Evolutionary conservation across 805 yeast species (phyloP), one percentile per base, ranked within the genome.

Genomic region (Ogataea populi-albae): DNA sequence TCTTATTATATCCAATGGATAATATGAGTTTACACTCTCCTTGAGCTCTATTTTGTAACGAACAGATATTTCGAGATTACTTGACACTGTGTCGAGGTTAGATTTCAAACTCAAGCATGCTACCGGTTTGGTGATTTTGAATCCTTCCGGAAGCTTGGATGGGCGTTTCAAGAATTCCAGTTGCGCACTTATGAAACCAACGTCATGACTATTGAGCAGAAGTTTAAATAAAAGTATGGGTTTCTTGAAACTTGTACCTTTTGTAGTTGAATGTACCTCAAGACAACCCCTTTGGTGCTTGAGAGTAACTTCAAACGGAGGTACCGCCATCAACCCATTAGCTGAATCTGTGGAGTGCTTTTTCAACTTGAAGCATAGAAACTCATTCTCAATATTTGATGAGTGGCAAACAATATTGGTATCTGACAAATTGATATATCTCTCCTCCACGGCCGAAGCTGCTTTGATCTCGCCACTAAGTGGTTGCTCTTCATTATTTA

Each of bases 1-100:
- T 17, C 34, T 31, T 10, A 50, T 41, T 7, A 50, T 27, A 21
- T 52, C 55, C n/a, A 37, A 6, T 1, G 53, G 41, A 17, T 42
- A 36, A 5, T 29, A 31, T 15, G 30, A 17, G 20, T 42, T 35
- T 2, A 59, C 30, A 3, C 49, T 37, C 35, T 55, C 52, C 9
- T 38, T 30, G 2, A 58, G 10, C 11, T 29, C 32, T 11, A 47
- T 24, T 16, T 20, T 15, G 29, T 24, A 38, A 3, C 28, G 6
- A 6, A 42, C 18, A 10, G 26, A 11, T 14, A 43, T 9, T n/a
- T 27, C 19, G 17, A 39, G 17, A 7, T 17, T 19, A 19, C 33
- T 35, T 3, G 22, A 24, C 8, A n/a, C 17, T 11, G 23, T 12
- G n/a, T 17, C 15, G n/a, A n/a, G n/a, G 23, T 46, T 17, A 4